Evolutionary conservation across 495 filamentous ascomycete genomes (phyloP).

Genomic region (Tetracladium marchalianum): DNA sequence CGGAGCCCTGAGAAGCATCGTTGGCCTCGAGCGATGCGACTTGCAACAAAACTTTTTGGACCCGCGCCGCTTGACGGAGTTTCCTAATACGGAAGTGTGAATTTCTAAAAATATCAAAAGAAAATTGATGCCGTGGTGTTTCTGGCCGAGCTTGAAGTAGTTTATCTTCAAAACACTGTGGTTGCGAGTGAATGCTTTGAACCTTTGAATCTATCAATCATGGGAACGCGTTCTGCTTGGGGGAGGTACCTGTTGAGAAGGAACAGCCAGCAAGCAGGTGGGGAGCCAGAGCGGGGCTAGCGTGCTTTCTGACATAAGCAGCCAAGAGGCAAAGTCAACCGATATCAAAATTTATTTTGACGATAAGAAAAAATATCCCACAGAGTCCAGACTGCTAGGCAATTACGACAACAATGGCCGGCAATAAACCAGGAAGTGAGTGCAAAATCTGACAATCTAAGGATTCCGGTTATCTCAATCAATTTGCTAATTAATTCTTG

Average conservation of each 20-base stretch:
- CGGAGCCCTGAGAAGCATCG: neutral
- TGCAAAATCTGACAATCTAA: neutral
- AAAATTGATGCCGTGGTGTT: neutral
- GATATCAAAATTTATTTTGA: too few relatives aligned
- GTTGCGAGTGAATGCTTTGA: neutral
- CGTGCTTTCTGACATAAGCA: too few relatives aligned
- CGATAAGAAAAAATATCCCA: neutral
- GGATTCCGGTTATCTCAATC: neutral
- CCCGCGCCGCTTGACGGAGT: neutral
- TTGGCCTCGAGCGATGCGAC: slow-evolving; percentile 11
- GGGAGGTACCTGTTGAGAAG: too few relatives aligned
- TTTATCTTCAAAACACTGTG: neutral
- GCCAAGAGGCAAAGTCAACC: too few relatives aligned
- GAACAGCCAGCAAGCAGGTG: too few relatives aligned
- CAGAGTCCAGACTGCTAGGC: neutral
- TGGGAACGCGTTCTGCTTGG: too few relatives aligned
- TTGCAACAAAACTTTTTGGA: slow-evolving; percentile 16
- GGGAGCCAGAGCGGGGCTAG: too few relatives aligned
- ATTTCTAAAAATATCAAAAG: neutral
- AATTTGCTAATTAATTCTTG: slow-evolving; percentile 12
- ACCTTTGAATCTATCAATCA: neutral
- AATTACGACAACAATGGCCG: slow-evolving; percentile 16
- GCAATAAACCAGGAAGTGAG: slow-evolving; percentile 22
- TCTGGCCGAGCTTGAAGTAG: too few relatives aligned
- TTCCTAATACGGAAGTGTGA: neutral